phyloP scores from a whole-genome alignment of 768 basidiomycete genomes.

The Mycena galericulata region DNA sequence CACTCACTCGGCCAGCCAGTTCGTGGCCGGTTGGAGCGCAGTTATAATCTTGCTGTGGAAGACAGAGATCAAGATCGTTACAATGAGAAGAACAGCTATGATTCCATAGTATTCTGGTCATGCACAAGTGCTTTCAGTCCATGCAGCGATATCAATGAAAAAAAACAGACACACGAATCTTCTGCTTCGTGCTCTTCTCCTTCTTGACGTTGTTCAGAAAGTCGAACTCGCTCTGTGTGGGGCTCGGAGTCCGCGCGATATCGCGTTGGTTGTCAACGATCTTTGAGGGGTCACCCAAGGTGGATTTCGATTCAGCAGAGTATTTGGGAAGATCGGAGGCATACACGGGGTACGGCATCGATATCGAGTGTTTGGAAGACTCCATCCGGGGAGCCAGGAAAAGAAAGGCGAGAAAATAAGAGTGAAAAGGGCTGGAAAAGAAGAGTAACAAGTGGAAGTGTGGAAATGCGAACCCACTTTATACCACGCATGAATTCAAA shows the following conservation, averaged over 20 bases:
- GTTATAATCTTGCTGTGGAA: conserved; percentile 62
- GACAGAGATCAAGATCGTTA: conserved; percentile 52
- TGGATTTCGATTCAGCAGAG: neutral
- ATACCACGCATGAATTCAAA: no score
- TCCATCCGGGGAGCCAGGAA: neutral
- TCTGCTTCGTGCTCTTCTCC: conserved; percentile 16
- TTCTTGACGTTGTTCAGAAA: conserved; percentile 21
- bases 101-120: conserved; percentile 44
- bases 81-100: conserved; percentile 45
- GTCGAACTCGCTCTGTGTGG: conserved; percentile 16
- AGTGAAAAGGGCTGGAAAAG: no score
- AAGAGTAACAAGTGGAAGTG: no score
- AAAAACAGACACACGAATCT: conserved; percentile 22
- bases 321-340: neutral
- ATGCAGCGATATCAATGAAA: no score
- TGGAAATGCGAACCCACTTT: no score
- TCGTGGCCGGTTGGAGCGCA: conserved; percentile 60
- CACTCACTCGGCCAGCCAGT: conserved; percentile 52
- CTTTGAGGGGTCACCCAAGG: neutral
- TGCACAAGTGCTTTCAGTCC: neutral
- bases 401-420: neutral
- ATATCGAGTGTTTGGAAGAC: neutral
- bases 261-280: neutral
- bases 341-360: conserved; percentile 14
- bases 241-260: conserved; percentile 21